A percentile compares a stretch with the other conserved stretches of the same genome.
Conservation (phyloP, 2,329 filamentous ascomycete genomes). For the Grosmannia penicillata region DNA sequence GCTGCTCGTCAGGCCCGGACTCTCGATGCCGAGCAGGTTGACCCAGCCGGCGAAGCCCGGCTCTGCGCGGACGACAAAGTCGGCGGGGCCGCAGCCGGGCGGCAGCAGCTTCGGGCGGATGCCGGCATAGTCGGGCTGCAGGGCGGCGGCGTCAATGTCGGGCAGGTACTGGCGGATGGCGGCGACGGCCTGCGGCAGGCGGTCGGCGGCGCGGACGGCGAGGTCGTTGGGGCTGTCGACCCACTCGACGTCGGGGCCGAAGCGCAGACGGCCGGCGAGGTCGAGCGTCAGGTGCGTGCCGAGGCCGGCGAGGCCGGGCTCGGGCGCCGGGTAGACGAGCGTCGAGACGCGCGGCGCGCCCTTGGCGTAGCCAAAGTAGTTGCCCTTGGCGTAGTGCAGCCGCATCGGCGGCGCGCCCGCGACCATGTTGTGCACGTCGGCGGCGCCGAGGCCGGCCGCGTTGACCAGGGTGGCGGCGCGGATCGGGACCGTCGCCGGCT, state of each 20-base stretch:
- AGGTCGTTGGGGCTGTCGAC: conserved; percentile 57
- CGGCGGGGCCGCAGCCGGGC: conserved; percentile 52
- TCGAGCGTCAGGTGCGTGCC: conserved; percentile 93
- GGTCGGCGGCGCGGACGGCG: conserved; percentile 40
- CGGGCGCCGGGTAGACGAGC: conserved; percentile 76
- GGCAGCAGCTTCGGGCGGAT: conserved; percentile 66
- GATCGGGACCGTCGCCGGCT: conserved; percentile 18
- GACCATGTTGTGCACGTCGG: conserved; percentile 68
- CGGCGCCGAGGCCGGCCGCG: conserved; percentile 68
- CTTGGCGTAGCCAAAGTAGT: conserved; percentile 75
- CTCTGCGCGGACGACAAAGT: conserved; percentile 71
- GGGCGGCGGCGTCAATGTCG: conserved; percentile 45
- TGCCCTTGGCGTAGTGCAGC: conserved; percentile 82
- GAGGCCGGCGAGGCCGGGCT: conserved; percentile 67
- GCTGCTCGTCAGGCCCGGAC: conserved; percentile 75
- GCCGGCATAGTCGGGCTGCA: conserved; percentile 77
- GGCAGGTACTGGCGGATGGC: conserved; percentile 75
- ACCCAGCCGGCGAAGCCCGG: conserved; percentile 70
- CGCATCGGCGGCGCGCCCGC: conserved; percentile 20
- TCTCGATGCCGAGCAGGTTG: conserved; percentile 86
- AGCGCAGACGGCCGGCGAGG: conserved; percentile 67
- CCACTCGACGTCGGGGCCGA: conserved; percentile 95
- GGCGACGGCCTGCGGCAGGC: conserved; percentile 50
- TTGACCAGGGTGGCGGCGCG: conserved; percentile 72
- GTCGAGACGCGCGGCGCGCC: conserved; percentile 49